phyloP scores from a whole-genome alignment of 345 rosid species.

The Punica granatum region DNA sequence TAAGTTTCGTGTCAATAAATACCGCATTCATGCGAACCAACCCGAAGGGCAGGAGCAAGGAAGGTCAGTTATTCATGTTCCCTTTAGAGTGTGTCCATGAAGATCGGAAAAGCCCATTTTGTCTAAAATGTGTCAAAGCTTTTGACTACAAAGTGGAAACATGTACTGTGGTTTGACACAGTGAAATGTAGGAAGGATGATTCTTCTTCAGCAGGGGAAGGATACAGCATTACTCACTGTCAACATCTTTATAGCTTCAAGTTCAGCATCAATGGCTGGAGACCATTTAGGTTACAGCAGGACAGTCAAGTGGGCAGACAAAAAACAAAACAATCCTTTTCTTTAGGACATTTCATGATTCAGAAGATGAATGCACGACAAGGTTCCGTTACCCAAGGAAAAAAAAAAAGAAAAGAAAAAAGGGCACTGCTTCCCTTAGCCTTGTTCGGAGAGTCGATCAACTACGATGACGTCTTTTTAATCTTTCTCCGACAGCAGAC shows the following conservation, averaged over 20 bases:
- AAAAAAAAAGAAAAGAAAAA: no score
- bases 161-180: neutral
- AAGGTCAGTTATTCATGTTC: neutral
- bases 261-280: neutral
- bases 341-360: neutral
- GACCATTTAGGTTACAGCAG: neutral
- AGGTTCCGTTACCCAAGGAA: neutral
- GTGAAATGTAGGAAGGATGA: neutral
- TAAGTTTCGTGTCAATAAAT: neutral
- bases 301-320: neutral
- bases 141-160: neutral
- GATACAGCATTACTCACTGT: neutral
- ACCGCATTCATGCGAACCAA: neutral
- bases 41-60: neutral
- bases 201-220: neutral
- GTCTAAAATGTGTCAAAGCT: neutral
- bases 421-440: neutral
- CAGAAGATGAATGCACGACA: neutral
- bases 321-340: neutral
- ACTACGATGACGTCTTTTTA: neutral
- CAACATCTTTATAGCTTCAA: neutral
- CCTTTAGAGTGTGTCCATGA: no score
- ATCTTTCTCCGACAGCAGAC: neutral
- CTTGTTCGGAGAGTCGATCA: constrained; percentile 1
- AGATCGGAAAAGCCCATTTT: no score